Evolutionary conservation across 768 basidiomycete species (phyloP).

Genomic region (Termitomyces sp.): DNA sequence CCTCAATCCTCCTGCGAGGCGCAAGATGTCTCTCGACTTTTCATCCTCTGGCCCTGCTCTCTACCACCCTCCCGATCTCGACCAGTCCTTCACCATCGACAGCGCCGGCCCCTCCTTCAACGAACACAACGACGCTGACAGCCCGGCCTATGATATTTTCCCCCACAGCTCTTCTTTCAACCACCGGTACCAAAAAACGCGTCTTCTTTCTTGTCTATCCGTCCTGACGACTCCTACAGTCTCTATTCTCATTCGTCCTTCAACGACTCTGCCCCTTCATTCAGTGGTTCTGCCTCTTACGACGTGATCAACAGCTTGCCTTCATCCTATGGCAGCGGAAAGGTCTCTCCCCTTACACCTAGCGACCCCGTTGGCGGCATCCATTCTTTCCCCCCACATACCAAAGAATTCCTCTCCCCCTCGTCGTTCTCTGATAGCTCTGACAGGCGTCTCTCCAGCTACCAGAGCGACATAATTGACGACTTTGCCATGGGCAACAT

Average conservation of each 20-base stretch:
- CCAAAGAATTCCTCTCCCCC: constrained; percentile 54
- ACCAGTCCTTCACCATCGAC: constrained; percentile 44
- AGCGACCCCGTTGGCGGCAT: constrained; percentile 55
- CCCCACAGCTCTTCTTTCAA: constrained; percentile 39
- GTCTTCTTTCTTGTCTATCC: constrained; percentile 65
- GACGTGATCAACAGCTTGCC: constrained; percentile 60
- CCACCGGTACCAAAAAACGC: constrained; percentile 66
- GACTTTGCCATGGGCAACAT: constrained; percentile 52
- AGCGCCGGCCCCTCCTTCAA: constrained; percentile 28
- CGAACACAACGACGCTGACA: constrained; percentile 48
- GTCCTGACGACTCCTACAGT: constrained; percentile 49
- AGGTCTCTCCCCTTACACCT: constrained; percentile 71
- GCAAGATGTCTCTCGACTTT: constrained; percentile 56
- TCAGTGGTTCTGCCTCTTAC: constrained; percentile 52
- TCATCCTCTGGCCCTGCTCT: constrained; percentile 24
- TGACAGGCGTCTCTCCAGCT: constrained; percentile 54
- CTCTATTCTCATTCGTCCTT: constrained; percentile 58
- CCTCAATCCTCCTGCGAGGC: constrained; percentile 32
- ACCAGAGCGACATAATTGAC: constrained; percentile 57
- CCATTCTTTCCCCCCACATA: constrained; percentile 45
- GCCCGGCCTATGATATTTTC: constrained; percentile 61
- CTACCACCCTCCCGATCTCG: constrained; percentile 53
- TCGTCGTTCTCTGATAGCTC: constrained; percentile 49
- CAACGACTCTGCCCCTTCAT: constrained; percentile 53
- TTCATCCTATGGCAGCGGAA: constrained; percentile 65